Evolutionary conservation across 2,329 filamentous ascomycete genomes (phyloP), one percentile per base, ranked within the genome.

Genomic region (Claviceps humidiphila): DNA sequence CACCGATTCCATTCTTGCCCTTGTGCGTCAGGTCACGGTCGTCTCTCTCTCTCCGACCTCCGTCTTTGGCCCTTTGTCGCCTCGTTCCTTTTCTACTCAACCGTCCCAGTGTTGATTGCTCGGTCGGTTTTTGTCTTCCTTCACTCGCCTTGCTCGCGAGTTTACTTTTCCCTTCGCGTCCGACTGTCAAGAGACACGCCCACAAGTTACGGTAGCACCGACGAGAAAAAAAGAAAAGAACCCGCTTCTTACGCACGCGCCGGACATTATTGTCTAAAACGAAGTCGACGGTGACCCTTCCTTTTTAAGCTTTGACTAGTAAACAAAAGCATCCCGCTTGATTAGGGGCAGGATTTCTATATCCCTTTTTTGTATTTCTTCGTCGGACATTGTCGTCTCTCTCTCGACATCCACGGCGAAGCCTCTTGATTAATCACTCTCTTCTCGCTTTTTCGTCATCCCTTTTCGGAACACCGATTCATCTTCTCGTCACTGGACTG

Each of bases 231-330:
- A 5, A 20, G 4, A 30, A 34, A 40, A 40, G 5, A 39, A 5
- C 8, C 17, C 30, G 7, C 5, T 43, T 30, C 14, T 45, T 43
- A 24, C 47, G 37, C 43, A 46, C 42, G 37, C 43, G 22, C 49
- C 50, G 47, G 11, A 47, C 20, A 46, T 5, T 13, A 51, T 20
- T n/a, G 24, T 40, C 47, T 22, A 3, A 38, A 42, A 40, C 11
- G 50, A 56, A 48, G 54, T 58, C 58, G 59, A 64, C 60, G 58
- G 64, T 62, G 62, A 63, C 51, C 61, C 58, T 63, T 64, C 55
- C 52, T 58, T 60, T 17, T 46, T 34, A 34, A 30, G 14, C 8
- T 46, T 54, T 56, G 7, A 41, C 50, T 50, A 53, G 47, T 34
- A 51, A 44, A 30, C 43, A 47, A 50, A 42, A 37, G 5, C 13